Conservation (phyloP, 345 rosid genomes). For the Tarenaya hassleriana region DNA sequence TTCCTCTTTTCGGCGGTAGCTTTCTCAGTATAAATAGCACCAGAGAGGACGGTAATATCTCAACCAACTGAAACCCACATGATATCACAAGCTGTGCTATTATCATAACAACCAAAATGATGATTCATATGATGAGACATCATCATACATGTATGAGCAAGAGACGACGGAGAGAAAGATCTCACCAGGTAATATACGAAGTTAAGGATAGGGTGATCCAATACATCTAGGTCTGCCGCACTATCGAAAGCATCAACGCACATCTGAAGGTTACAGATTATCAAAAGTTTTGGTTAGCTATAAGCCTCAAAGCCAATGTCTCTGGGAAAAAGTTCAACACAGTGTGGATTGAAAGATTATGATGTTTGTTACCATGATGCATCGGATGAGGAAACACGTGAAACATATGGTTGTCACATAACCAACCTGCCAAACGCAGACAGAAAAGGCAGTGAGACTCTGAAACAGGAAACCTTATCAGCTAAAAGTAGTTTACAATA, state of each 20-base stretch:
- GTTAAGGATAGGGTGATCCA: conserved; percentile 81
- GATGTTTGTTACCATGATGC: conserved; percentile 60
- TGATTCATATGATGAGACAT: no score
- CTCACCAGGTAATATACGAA: conserved; percentile 77
- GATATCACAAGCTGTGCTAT: no score
- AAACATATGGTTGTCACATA: conserved; percentile 90
- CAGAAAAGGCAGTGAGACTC: background rate
- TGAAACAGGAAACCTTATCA: background rate
- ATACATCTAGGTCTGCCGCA: conserved; percentile 73
- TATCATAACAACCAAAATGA: no score
- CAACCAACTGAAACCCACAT: conserved; percentile 72
- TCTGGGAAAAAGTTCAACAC: conserved; percentile 3
- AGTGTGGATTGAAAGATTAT: conserved; percentile 2
- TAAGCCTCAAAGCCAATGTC: background rate
- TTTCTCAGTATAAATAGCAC: conserved; percentile 88
- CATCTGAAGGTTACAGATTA: conserved; percentile 37
- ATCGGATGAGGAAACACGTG: conserved; percentile 80
- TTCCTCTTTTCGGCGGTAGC: conserved; percentile 83
- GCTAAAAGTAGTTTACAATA: background rate
- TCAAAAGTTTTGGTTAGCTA: conserved; percentile 12
- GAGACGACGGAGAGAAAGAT: no score
- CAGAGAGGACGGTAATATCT: conserved; percentile 77
- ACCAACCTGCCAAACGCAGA: conserved; percentile 64
- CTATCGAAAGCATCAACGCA: conserved; percentile 76
- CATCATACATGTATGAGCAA: no score